Percentiles rank a stretch among this genome's conserved stretches.
Conservation (phyloP, 768 basidiomycete species). For the Boletus vinaceobasis region DNA sequence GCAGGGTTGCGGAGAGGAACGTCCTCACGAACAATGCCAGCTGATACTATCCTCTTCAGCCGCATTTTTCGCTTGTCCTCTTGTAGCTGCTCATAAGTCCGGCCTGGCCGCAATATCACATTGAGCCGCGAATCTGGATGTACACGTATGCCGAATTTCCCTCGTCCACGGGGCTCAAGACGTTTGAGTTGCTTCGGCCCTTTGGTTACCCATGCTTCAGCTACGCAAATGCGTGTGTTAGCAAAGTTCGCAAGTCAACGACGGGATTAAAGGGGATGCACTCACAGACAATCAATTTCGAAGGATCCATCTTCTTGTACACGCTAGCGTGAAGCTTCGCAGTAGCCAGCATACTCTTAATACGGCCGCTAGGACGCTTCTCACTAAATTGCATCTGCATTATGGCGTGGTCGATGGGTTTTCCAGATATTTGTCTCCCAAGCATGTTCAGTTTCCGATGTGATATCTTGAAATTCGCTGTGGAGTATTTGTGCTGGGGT, state of each 20-base stretch:
- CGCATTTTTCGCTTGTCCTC: conserved; percentile 61
- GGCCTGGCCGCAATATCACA: conserved; percentile 78
- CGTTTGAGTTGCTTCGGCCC: conserved; percentile 60
- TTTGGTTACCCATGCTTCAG: conserved; percentile 94
- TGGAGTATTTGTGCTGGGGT: conserved; percentile 86
- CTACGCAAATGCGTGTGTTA: conserved; percentile 38
- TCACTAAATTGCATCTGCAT: conserved; percentile 96
- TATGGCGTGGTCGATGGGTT: conserved; percentile 93
- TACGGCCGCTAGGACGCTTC: conserved; percentile 81
- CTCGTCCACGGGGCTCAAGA: conserved; percentile 81
- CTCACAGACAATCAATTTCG: conserved; percentile 80
- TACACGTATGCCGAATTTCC: conserved; percentile 70
- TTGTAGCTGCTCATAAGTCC: conserved; percentile 66
- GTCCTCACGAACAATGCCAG: conserved; percentile 77
- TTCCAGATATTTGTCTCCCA: conserved; percentile 80
- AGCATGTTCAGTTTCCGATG: conserved; percentile 90
- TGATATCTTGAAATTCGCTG: conserved; percentile 89
- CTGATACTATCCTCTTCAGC: conserved; percentile 74
- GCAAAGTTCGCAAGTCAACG: not conserved
- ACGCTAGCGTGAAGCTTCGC: conserved; percentile 82
- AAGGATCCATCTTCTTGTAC: conserved; percentile 69
- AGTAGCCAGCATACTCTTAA: conserved; percentile 84
- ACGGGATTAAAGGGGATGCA: conserved; percentile 13
- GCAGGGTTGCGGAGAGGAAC: conserved; percentile 71
- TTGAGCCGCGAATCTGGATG: conserved; percentile 74